Evolutionary conservation across 768 basidiomycete genomes (phyloP), one percentile per base, ranked within the genome.

Genomic region (Pleurotus tuoliensis): DNA sequence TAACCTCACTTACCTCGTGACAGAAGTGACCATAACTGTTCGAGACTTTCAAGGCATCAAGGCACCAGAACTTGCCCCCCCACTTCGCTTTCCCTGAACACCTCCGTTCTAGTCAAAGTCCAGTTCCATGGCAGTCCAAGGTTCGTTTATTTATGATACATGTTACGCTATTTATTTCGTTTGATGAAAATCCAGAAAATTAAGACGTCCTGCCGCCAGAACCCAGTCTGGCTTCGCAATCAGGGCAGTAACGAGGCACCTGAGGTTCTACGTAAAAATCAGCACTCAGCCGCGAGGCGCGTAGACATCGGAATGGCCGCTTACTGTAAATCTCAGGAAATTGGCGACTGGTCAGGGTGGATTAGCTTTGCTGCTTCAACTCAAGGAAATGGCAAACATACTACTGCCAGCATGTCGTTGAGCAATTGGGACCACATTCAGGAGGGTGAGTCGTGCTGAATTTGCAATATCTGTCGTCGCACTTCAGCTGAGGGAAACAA

Each of bases 321-420:
- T 67, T 59, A 89, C 87, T 76, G 65, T 87, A 86, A 61, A 82
- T 80, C 66, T 88, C 74, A 38, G 88, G 88, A 69, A 84, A 90
- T 67, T 83, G 82, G 56, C 82, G 85, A 68, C 88, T 90, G 64
- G 30, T 59, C 9, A 37, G 60, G 41, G 39, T 64, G 49, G 73
- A 71, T 44, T 57, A 46, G 41, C 30, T 11, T 34, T 34, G 30
- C 30, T 34, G 30, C 8, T 34, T 34, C 30, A 58, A 43, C 49
- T 30, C 56, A 50, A 15, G 12, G 48, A 25, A 48, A 37, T 30
- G 59, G 38, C 49, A 52, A 50, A 69, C 87, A 73, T 68, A 90
- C 88, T 87, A 87, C 70, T 88, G 87, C 88, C 88, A 90, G 66
- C 88, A 90, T 22, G 83, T 83, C 22, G 66, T 73, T 27, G 66